Evolutionary conservation across 768 basidiomycete species (phyloP).

Genomic region (Calocybe indica): DNA sequence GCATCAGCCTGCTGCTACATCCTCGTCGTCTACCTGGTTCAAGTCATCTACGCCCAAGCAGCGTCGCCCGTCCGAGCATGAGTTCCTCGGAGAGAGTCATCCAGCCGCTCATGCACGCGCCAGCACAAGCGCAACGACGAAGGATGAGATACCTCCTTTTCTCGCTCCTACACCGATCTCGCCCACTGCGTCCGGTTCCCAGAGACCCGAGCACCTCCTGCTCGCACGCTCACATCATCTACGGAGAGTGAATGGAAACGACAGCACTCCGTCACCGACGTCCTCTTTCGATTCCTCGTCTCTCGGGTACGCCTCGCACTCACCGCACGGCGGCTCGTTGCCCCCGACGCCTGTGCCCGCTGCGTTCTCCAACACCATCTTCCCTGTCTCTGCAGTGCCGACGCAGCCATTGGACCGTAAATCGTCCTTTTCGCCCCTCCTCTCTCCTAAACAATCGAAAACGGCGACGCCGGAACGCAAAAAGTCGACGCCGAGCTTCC

Average conservation of each 20-base stretch:
- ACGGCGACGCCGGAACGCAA: background rate
- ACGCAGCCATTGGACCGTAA: background rate
- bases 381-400: background rate
- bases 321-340: background rate
- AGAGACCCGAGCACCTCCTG: background rate
- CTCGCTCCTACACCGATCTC: constrained; percentile 7
- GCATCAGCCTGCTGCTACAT: constrained; percentile 6
- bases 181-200: background rate
- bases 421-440: background rate
- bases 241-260: background rate
- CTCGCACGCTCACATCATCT: background rate
- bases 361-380: background rate
- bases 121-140: too few relatives aligned
- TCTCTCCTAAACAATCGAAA: too few relatives aligned
- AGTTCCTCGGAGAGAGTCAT: too few relatives aligned
- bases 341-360: background rate
- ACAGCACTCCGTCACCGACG: background rate
- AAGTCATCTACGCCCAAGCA: too few relatives aligned
- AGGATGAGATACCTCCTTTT: constrained; percentile 4
- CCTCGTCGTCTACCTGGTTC: background rate
- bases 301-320: background rate
- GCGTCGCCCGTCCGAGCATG: too few relatives aligned
- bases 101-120: too few relatives aligned
- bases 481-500: background rate
- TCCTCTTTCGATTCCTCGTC: background rate